Base-by-base conservation (phyloP, 2,329 filamentous ascomycete genomes). In the Cercospora zeae-maydis region DNA sequence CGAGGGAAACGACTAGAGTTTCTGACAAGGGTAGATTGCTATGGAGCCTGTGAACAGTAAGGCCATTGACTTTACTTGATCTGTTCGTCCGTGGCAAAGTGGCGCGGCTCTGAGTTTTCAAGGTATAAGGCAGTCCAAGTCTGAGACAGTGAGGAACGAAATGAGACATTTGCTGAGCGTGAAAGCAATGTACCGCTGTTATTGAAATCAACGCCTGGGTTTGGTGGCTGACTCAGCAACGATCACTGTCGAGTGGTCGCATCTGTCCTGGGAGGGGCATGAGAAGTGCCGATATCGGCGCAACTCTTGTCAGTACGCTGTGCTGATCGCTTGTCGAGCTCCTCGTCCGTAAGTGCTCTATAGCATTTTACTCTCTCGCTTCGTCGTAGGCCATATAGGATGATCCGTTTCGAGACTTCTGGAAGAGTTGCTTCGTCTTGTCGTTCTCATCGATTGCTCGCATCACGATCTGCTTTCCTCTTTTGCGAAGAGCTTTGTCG, bases 1-100 rank as follows among this genome's bases (percentile, higher is more conserved):
- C 70, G 11, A 71, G 68, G 14, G 69, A 69, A 10, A 72, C 67
- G 3, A 72, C 69, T 6, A 67, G 58, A 34, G 62, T 68, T 16
- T 68, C 71, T 4, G 67, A 64, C 4, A 72, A 61, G 10, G 71
- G 71, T 9, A 70, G 67, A n/a, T 58, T 66, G 47, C 49, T 30
- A 24, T 27, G 21, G 21, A 27, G 42, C 4, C 42, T 27, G 2
- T 1, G 16, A 27, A 10, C 42, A 47, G 42, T 2, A 4, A 47
- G 14, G 42, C 21, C 13, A 30, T 47, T 47, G 5, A 4, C 21
- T 24, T 27, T 19, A 27, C 42, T 47, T 14, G 42, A 13, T 47
- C 39, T 21, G 19, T 21, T 24, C 39, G 19, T 13, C 1, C 42
- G 42, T 47, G 13, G 42, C 42, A 14, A 27, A 24, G 42, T 24